phyloP scores from a whole-genome alignment of 192 early-diverging fungal genomes.

The Gryganskiella cystojenkinii region DNA sequence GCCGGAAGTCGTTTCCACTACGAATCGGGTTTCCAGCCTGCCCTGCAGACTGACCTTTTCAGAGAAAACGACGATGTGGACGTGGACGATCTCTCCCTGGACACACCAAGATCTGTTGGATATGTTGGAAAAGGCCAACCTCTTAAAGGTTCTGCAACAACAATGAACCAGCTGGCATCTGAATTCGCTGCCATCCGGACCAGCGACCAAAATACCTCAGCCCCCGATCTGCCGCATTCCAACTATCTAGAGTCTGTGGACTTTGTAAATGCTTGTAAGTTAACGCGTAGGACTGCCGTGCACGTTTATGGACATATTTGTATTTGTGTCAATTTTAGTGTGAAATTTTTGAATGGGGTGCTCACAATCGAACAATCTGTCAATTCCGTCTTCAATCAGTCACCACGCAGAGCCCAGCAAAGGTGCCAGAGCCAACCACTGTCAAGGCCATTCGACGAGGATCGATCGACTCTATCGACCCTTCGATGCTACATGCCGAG shows the following conservation, averaged over 20 bases:
- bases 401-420: constrained; percentile 32
- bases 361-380: neutral
- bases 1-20: constrained; percentile 39
- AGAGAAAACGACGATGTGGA: constrained; percentile 37
- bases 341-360: neutral
- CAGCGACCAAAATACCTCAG: constrained; percentile 39
- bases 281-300: too few species aligned
- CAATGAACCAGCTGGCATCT: constrained; percentile 17
- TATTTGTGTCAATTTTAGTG: too few species aligned
- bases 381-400: constrained; percentile 6
- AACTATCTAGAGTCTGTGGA: constrained; percentile 50
- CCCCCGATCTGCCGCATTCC: constrained; percentile 37
- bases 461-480: constrained; percentile 50
- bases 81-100: constrained; percentile 29
- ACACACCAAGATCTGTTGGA: constrained; percentile 29
- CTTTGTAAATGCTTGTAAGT: constrained; percentile 54
- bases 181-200: constrained; percentile 17
- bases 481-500: constrained; percentile 49
- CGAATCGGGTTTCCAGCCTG: constrained; percentile 44
- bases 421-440: constrained; percentile 39
- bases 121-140: constrained; percentile 5
- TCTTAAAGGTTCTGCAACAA: constrained; percentile 3
- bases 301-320: too few species aligned
- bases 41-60: constrained; percentile 1
- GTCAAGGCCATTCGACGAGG: constrained; percentile 39